phyloP scores from a whole-genome alignment of 441 rosid species.

The Kokia cookei region DNA sequence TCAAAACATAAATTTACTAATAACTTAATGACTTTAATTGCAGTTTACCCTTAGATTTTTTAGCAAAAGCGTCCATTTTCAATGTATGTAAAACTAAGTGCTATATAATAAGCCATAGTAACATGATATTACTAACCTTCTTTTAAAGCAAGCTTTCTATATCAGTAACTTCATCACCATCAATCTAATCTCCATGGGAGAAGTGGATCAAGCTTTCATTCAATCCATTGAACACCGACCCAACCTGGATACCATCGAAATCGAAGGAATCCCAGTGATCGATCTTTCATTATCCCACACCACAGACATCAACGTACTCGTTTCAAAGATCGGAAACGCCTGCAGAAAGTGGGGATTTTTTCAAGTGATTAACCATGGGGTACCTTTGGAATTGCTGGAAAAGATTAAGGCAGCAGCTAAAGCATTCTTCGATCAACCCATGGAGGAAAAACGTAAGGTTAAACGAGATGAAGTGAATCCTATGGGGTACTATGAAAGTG shows the following conservation, averaged over 20 bases:
- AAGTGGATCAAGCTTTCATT: not conserved
- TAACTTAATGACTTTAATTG: no score
- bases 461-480: conserved; percentile 50
- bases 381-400: conserved; percentile 28
- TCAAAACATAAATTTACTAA: no score
- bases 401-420: conserved; percentile 25
- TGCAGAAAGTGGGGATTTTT: conserved; percentile 61
- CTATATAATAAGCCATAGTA: not conserved
- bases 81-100: not conserved
- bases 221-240: not conserved
- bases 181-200: not conserved
- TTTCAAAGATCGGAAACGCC: conserved; percentile 11
- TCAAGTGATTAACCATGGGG: conserved; percentile 48
- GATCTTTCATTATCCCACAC: conserved; percentile 32
- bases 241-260: conserved; percentile 13
- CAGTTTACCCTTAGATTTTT: not conserved
- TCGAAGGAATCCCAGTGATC: conserved; percentile 38
- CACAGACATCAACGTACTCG: not conserved
- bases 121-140: not conserved
- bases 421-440: conserved; percentile 34
- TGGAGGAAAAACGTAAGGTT: conserved; percentile 47
- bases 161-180: not conserved
- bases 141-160: no score
- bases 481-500: conserved; percentile 57
- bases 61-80: not conserved